A percentile compares a stretch with the other conserved stretches of the same genome.
Conservation (phyloP, 306 rosid genomes). For the Glycine soja region DNA sequence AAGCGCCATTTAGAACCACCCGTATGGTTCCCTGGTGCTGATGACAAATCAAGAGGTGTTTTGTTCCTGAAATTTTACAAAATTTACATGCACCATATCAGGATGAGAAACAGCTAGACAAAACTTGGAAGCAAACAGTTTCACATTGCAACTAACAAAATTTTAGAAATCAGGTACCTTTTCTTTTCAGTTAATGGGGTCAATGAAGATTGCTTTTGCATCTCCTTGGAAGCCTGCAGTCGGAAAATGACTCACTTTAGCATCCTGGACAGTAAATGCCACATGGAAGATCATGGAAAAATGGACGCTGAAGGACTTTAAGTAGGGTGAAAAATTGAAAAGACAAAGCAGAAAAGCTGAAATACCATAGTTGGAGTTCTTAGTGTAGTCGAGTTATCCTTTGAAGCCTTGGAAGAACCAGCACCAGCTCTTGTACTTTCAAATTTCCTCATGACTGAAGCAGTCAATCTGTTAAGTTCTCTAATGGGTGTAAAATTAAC, state of each 20-base stretch:
- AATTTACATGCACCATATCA: conserved; percentile 36
- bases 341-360: conserved; percentile 1
- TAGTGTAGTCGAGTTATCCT: conserved; percentile 71
- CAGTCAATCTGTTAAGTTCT: conserved; percentile 79
- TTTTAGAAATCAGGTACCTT: conserved; percentile 58
- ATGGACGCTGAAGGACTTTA: background rate
- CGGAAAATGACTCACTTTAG: conserved; percentile 38
- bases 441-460: conserved; percentile 79
- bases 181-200: conserved; percentile 85
- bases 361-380: conserved; percentile 81
- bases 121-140: background rate
- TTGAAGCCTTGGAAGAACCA: conserved; percentile 67
- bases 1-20: conserved; percentile 68
- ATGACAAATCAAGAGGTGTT: conserved; percentile 59
- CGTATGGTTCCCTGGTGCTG: conserved; percentile 49
- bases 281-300: conserved; percentile 19
- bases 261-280: conserved; percentile 10
- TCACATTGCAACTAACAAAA: background rate
- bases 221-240: conserved; percentile 62
- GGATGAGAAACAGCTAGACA: background rate
- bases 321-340: background rate
- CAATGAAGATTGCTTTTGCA: conserved; percentile 56
- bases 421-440: conserved; percentile 73
- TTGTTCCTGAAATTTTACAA: conserved; percentile 52
- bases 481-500: conserved; percentile 82